A percentile compares a stretch with the other conserved stretches of the same genome.
Conservation (phyloP, 2,329 filamentous ascomycete species). For the Metarhizium robertsii region DNA sequence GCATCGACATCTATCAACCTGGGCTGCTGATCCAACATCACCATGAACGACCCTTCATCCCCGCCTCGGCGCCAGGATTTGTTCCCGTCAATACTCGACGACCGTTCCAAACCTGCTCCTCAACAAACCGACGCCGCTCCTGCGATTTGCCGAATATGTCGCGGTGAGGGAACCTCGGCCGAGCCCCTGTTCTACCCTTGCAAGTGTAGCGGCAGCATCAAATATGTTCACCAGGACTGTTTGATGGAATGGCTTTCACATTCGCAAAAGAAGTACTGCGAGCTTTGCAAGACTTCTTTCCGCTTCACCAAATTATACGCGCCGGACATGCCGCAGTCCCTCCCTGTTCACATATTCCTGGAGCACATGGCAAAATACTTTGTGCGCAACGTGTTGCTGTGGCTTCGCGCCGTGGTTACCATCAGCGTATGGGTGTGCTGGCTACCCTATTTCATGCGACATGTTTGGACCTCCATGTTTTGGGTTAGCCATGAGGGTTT, state of each 20-base stretch:
- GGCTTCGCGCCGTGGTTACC: slow-evolving; percentile 71
- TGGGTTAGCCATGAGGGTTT: slow-evolving; percentile 80
- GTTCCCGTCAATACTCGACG: slow-evolving; percentile 15
- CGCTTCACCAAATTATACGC: slow-evolving; percentile 97
- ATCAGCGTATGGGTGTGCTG: slow-evolving; percentile 79
- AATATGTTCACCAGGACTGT: slow-evolving; percentile 95
- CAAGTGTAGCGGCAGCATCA: slow-evolving; percentile 98
- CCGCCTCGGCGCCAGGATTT: background rate
- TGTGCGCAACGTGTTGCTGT: slow-evolving; percentile 61
- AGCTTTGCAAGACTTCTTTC: slow-evolving; percentile 97
- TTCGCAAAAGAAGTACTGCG: slow-evolving; percentile 98
- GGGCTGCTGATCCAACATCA: background rate
- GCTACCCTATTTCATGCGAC: slow-evolving; percentile 83
- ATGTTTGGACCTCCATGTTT: slow-evolving; percentile 88
- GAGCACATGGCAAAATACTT: slow-evolving; percentile 69
- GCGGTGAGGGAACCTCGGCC: slow-evolving; percentile 70
- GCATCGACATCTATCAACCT: background rate
- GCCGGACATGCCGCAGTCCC: slow-evolving; percentile 77
- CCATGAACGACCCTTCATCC: slow-evolving; percentile 2
- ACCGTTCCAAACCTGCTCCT: slow-evolving; percentile 6
- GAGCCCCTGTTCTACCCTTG: slow-evolving; percentile 95
- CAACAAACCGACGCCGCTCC: slow-evolving; percentile 28
- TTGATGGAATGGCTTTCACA: slow-evolving; percentile 98
- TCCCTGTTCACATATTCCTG: slow-evolving; percentile 74
- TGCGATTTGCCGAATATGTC: slow-evolving; percentile 95